Evolutionary conservation across 371 early-diverging fungal genomes (phyloP), one percentile per base, ranked within the genome.

Genomic region (Coemansia sp.): DNA sequence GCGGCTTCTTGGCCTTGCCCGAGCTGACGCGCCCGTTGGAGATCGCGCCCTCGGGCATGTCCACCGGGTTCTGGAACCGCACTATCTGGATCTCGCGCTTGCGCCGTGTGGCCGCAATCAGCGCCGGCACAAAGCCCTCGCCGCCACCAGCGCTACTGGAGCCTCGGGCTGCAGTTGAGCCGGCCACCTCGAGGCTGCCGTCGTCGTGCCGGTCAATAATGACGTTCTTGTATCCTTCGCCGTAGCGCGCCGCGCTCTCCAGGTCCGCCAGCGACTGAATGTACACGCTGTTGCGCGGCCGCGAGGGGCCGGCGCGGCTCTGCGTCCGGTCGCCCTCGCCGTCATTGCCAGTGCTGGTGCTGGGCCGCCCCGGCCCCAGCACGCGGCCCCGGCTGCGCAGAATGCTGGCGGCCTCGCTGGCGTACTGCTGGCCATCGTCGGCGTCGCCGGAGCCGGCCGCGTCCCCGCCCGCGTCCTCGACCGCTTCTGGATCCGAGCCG

Each of bases 71-170:
- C 51, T 72, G 67, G 40, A 72, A 66, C 39, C 59, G 55, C 45
- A 75, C 55, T 16, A 75, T 75, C 71, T 71, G 76, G 39, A 75
- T 72, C 41, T 71, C 76, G 33, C 76, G 76, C 55, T 75, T 75
- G 34, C 76, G 66, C 12, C 76, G 58, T 3, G 72, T 53, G 0
- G 72, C 76, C 0, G 76, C 66, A 45, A 75, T 75, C 35, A 75
- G 61, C 6, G 65, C 67, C 5, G 76, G 76, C 20, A 75, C 56
- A 63, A 75, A 72, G 11, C 63, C 63, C n/a, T 75, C 76, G 16
- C 12, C 45, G 40, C 30, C 38, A 26, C 26, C 26, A 26, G 26
- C n/a, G 43, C 7, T 16, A 20, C 8, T 20, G 8, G 6, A 20
- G 4, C 64, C 8, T 33, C n/a, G 7, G 58, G 57, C 10, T 26